Conservation (phyloP, 2,329 filamentous ascomycete genomes). For the Dactylellina drechsleri region DNA sequence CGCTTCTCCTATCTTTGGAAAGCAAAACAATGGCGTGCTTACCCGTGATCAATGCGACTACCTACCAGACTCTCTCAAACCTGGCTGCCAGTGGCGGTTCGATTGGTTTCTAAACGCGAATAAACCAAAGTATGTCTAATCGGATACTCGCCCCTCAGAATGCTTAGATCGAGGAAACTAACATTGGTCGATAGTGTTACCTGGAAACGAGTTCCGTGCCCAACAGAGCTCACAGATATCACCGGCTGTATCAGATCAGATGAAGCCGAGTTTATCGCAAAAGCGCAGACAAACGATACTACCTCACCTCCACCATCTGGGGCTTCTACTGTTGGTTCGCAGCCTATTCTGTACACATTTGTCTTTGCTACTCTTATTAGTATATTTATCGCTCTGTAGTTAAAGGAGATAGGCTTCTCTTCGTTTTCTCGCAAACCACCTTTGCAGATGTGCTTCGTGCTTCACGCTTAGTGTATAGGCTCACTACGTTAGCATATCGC, state of each 20-base stretch:
- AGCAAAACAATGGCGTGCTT: slow-evolving; percentile 65
- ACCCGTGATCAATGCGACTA: slow-evolving; percentile 66
- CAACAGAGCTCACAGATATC: slow-evolving; percentile 37
- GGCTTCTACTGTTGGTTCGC: slow-evolving; percentile 25
- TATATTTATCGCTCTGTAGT: slow-evolving; percentile 17
- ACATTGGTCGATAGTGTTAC: slow-evolving; percentile 21
- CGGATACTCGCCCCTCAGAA: no score
- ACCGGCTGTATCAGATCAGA: slow-evolving; percentile 35
- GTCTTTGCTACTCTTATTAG: slow-evolving; percentile 24
- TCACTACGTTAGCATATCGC: no score
- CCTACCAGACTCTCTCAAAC: slow-evolving; percentile 68
- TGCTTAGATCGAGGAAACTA: not conserved
- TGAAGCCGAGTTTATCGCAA: slow-evolving; percentile 33
- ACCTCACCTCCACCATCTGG: slow-evolving; percentile 30
- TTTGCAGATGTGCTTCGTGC: no score
- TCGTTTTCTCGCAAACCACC: not conserved
- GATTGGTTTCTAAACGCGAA: slow-evolving; percentile 60
- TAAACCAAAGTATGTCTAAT: slow-evolving; percentile 40
- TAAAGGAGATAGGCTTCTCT: not conserved
- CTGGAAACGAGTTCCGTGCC: slow-evolving; percentile 42
- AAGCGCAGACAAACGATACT: slow-evolving; percentile 31
- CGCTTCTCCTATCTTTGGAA: slow-evolving; percentile 27
- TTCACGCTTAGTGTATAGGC: no score
- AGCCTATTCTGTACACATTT: slow-evolving; percentile 31
- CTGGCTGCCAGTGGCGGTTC: slow-evolving; percentile 72